Percentiles rank a stretch among this genome's conserved stretches.
These are phyloP conservation scores for Solanum boliviense DNA, from an alignment of 257 asterid species.

Conservation along the genomic window DNA sequence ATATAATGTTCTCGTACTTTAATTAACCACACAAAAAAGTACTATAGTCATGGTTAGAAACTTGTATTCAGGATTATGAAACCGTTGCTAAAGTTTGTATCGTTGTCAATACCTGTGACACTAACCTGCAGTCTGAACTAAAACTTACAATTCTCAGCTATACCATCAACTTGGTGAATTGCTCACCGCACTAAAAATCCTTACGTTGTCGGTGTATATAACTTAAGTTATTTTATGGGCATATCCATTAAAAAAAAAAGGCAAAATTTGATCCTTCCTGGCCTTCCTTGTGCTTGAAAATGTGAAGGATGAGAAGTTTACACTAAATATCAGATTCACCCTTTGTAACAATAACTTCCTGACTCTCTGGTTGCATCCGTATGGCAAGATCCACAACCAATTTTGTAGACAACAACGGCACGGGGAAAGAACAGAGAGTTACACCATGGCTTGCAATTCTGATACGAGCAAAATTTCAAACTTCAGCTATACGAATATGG, in stretches of 20 bases:
- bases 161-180: neutral
- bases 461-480: neutral
- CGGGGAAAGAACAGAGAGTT: neutral
- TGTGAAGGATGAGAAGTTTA: neutral
- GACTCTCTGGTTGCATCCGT: neutral
- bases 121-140: neutral
- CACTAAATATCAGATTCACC: neutral
- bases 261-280: neutral
- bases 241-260: neutral
- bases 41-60: neutral
- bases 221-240: neutral
- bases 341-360: neutral
- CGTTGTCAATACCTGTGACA: neutral
- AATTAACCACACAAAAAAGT: neutral
- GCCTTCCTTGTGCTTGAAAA: neutral
- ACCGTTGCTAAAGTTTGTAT: neutral
- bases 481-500: constrained; percentile 49
- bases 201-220: neutral
- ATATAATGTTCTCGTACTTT: neutral
- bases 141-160: neutral
- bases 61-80: neutral
- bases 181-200: neutral
- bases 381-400: neutral
- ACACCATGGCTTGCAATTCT: neutral
- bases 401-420: neutral